phyloP scores from a whole-genome alignment of 257 asterid genomes.

The Primulina tabacum region DNA sequence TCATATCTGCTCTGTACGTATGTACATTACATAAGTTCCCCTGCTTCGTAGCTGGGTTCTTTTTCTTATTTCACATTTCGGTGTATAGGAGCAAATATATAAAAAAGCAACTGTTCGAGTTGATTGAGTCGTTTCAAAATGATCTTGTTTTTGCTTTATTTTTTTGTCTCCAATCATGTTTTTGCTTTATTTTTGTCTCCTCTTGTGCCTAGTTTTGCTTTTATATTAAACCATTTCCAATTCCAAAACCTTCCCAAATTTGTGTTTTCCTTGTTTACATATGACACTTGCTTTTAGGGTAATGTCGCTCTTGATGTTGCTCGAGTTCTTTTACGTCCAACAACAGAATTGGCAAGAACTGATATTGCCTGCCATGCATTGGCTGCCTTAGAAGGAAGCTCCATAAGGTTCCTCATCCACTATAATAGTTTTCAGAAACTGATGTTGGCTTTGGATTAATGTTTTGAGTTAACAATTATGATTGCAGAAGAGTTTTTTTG shows the following conservation, averaged over 20 bases:
- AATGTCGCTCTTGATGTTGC: conserved; percentile 98
- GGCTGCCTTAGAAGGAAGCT: conserved; percentile 67
- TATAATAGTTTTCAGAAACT: conserved; percentile 5
- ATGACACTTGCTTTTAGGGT: conserved; percentile 46
- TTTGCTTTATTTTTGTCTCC: background rate
- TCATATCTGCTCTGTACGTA: background rate
- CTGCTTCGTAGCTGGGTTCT: background rate
- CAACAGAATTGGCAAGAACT: conserved; percentile 68
- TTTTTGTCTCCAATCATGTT: background rate
- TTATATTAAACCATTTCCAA: conserved; percentile 9
- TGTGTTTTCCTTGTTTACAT: conserved; percentile 14
- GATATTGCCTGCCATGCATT: conserved; percentile 83
- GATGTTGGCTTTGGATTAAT: conserved; percentile 5
- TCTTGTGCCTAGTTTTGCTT: background rate
- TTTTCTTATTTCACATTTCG: conserved; percentile 4
- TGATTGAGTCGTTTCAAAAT: background rate
- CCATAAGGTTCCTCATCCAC: conserved; percentile 56
- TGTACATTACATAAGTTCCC: conserved; percentile 2
- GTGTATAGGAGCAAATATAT: background rate
- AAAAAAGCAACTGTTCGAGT: background rate
- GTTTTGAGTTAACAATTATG: conserved; percentile 18
- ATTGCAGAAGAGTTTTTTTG: conserved; percentile 77
- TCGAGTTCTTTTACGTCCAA: conserved; percentile 80
- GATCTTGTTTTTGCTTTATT: too few relatives aligned
- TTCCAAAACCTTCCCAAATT: background rate